Conservation (phyloP, 1,139 yeast genomes). For the Candida pseudocylindracea region DNA sequence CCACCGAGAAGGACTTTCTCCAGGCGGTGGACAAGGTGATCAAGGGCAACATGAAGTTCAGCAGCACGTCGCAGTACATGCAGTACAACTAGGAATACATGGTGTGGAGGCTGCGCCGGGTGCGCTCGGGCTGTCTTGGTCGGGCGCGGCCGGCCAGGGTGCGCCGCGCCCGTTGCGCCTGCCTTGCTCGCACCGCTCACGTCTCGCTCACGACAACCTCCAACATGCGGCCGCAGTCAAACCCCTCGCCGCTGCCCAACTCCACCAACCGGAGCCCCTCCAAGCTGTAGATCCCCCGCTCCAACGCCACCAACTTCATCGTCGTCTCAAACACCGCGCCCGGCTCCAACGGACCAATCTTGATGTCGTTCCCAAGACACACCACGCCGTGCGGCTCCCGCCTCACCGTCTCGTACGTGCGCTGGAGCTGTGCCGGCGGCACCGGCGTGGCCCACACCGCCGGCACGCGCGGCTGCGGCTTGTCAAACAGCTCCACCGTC, state of each 20-base stretch:
- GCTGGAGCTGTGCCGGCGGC: slow-evolving; percentile 6
- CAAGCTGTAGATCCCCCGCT: slow-evolving; percentile 40
- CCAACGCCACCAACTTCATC: slow-evolving; percentile 35
- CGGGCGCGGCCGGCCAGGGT: not conserved
- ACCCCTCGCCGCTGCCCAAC: slow-evolving; percentile 38
- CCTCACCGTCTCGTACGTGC: slow-evolving; percentile 15
- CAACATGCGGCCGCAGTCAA: slow-evolving; percentile 48
- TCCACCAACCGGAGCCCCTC: slow-evolving; percentile 49
- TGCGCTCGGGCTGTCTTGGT: no score
- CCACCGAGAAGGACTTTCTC: slow-evolving; percentile 90
- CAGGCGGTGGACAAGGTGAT: slow-evolving; percentile 96
- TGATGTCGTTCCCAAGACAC: slow-evolving; percentile 40
- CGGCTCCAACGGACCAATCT: slow-evolving; percentile 41
- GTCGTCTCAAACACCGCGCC: slow-evolving; percentile 43
- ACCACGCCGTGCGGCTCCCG: slow-evolving; percentile 24
- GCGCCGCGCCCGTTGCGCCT: not conserved
- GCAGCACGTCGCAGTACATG: slow-evolving; percentile 94
- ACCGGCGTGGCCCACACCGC: not conserved
- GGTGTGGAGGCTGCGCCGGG: not conserved
- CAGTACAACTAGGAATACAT: slow-evolving; percentile 44
- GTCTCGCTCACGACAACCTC: slow-evolving; percentile 32
- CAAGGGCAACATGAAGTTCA: slow-evolving; percentile 93
- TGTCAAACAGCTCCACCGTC: slow-evolving; percentile 2
- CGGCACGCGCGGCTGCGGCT: not conserved
- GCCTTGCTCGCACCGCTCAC: not conserved